These are phyloP conservation scores for Sanguinoderma infundibulare DNA, from an alignment of 1,284 basidiomycete genomes.

Conservation along the genomic window DNA sequence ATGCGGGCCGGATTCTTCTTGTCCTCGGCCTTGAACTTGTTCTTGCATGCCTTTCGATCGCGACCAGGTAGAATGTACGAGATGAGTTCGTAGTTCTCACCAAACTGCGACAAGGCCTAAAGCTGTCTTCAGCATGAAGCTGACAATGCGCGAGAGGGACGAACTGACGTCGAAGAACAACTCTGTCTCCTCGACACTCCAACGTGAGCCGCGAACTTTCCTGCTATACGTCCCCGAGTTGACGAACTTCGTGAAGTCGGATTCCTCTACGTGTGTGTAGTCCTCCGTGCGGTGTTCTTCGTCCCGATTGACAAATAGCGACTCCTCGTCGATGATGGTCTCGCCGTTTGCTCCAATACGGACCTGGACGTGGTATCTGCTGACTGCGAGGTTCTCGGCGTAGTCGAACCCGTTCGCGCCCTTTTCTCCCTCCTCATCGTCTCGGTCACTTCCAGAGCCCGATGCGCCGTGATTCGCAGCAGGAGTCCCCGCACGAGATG, in stretches of 20 bases:
- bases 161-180: slow-evolving; percentile 78
- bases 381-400: slow-evolving; percentile 60
- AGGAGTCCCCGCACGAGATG: slow-evolving; percentile 7
- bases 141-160: not conserved
- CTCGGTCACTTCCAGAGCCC: not conserved
- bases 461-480: not conserved
- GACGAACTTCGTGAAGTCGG: slow-evolving; percentile 81
- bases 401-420: slow-evolving; percentile 66
- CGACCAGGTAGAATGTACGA: slow-evolving; percentile 84
- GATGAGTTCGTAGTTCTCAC: slow-evolving; percentile 92
- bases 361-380: slow-evolving; percentile 80
- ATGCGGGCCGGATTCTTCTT: slow-evolving; percentile 75
- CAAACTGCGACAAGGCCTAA: slow-evolving; percentile 85
- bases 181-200: slow-evolving; percentile 87
- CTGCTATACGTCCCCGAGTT: slow-evolving; percentile 86
- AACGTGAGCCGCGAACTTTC: slow-evolving; percentile 76
- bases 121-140: slow-evolving; percentile 2
- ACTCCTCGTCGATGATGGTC: slow-evolving; percentile 81
- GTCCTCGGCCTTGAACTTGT: slow-evolving; percentile 90
- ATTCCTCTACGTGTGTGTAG: slow-evolving; percentile 84
- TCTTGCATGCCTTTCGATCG: slow-evolving; percentile 88
- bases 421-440: slow-evolving; percentile 16
- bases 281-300: slow-evolving; percentile 65
- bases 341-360: slow-evolving; percentile 83
- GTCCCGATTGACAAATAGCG: slow-evolving; percentile 73